Conservation (phyloP, 805 yeast genomes). For the Clavispora fructus region DNA sequence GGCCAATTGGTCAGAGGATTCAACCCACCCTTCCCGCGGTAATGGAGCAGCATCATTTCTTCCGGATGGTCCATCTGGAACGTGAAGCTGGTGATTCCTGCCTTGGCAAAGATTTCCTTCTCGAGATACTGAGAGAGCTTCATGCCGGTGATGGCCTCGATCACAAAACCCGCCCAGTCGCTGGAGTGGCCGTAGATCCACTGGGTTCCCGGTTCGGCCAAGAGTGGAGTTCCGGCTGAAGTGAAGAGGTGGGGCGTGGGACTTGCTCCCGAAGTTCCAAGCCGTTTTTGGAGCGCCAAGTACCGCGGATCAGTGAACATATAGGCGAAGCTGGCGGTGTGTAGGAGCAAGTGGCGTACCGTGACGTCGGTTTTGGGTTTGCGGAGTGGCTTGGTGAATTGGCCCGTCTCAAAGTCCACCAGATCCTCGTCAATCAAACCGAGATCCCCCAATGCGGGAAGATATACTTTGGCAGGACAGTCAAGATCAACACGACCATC, state of each 20-base stretch:
- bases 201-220: slow-evolving; percentile 34
- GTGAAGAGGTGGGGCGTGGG: slow-evolving; percentile 22
- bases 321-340: slow-evolving; percentile 28
- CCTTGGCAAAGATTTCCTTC: slow-evolving; percentile 27
- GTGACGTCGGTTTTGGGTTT: slow-evolving; percentile 11
- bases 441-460: slow-evolving; percentile 27
- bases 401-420: slow-evolving; percentile 12
- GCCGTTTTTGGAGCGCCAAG: slow-evolving; percentile 14
- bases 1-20: slow-evolving; percentile 4
- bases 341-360: slow-evolving; percentile 12
- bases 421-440: slow-evolving; percentile 10
- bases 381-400: slow-evolving; percentile 4
- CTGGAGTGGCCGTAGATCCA: slow-evolving; percentile 34
- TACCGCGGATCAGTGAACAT: slow-evolving; percentile 28
- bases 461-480: slow-evolving; percentile 24
- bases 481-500: slow-evolving; percentile 29
- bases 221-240: slow-evolving; percentile 18
- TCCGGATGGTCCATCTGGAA: slow-evolving; percentile 7
- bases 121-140: slow-evolving; percentile 27
- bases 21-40: slow-evolving; percentile 1
- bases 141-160: slow-evolving; percentile 29
- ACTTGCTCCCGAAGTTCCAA: slow-evolving; percentile 13
- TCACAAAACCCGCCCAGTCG: slow-evolving; percentile 36
- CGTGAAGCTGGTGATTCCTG: slow-evolving; percentile 25
- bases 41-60: slow-evolving; percentile 5